Percentiles rank a stretch among this genome's conserved stretches.
Evolutionary conservation across 2,329 filamentous ascomycete genomes (phyloP).

Genomic region (Pestalotiopsis sp.): DNA sequence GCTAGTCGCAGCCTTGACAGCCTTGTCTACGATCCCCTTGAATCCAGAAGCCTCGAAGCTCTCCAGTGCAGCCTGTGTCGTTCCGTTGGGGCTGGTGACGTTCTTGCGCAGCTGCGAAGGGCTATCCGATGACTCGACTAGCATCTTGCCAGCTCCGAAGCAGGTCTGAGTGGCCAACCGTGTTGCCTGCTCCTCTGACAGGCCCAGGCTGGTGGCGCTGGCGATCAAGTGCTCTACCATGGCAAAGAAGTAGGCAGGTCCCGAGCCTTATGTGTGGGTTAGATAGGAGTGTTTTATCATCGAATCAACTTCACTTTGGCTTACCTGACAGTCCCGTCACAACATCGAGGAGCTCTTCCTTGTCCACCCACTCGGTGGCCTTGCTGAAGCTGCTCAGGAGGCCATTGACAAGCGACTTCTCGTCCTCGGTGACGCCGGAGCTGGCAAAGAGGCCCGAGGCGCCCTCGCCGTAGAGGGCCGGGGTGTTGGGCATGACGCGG

Average conservation of each 20-base stretch:
- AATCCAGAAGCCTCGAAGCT: constrained; percentile 49
- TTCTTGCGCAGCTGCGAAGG: constrained; percentile 51
- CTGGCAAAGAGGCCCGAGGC: constrained; percentile 50
- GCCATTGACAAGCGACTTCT: constrained; percentile 43
- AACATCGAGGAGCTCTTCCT: constrained; percentile 51
- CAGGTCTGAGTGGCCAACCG: constrained; percentile 53
- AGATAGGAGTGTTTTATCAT: not conserved
- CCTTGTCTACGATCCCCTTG: constrained; percentile 45
- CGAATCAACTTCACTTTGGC: constrained; percentile 14
- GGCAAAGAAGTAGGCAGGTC: constrained; percentile 56
- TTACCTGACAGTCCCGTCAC: constrained; percentile 52
- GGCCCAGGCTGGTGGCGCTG: constrained; percentile 44
- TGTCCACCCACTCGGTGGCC: constrained; percentile 51
- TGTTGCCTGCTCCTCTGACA: constrained; percentile 50
- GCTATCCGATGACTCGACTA: constrained; percentile 47
- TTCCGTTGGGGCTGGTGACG: constrained; percentile 56
- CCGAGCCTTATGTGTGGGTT: constrained; percentile 39
- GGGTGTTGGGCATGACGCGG: constrained; percentile 57
- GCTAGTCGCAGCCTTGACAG: constrained; percentile 46
- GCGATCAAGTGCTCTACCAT: constrained; percentile 53
- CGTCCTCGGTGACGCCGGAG: constrained; percentile 41
- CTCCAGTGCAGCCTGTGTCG: constrained; percentile 50
- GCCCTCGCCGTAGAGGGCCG: constrained; percentile 52
- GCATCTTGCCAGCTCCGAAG: constrained; percentile 53
- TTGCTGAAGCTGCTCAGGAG: constrained; percentile 50